These are phyloP conservation scores for Saccharomyces jurei DNA, from an alignment of 805 yeast genomes.

Conservation along the genomic window DNA sequence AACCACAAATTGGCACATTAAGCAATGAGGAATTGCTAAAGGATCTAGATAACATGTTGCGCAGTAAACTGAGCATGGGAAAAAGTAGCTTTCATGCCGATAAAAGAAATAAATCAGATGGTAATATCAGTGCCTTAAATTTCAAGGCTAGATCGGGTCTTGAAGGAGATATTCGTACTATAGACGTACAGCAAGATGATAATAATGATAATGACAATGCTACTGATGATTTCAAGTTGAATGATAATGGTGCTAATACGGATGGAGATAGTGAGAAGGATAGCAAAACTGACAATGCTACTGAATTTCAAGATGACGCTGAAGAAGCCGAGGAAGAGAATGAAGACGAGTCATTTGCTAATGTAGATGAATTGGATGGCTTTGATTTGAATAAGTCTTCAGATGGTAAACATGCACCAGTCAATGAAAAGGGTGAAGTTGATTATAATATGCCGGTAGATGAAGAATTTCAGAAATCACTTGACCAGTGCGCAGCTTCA, in stretches of 20 bases:
- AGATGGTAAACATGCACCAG: neutral
- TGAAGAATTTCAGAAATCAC: slow-evolving; percentile 27
- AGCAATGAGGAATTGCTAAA: slow-evolving; percentile 13
- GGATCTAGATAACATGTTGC: slow-evolving; percentile 21
- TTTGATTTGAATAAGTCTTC: neutral
- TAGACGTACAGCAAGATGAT: slow-evolving; percentile 3
- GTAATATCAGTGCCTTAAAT: slow-evolving; percentile 28
- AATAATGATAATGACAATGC: slow-evolving; percentile 8
- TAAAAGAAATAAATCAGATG: neutral
- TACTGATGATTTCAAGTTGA: slow-evolving; percentile 1
- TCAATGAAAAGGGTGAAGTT: slow-evolving; percentile 3
- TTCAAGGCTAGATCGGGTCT: slow-evolving; percentile 12
- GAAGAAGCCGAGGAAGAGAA: slow-evolving; percentile 21
- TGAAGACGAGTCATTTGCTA: slow-evolving; percentile 26
- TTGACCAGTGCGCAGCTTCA: slow-evolving; percentile 33
- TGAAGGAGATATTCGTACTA: slow-evolving; percentile 10
- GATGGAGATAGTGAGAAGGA: neutral
- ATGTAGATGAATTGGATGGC: slow-evolving; percentile 33
- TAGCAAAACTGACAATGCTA: neutral
- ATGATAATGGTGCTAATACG: neutral
- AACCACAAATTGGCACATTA: slow-evolving; percentile 3
- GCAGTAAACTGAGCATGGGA: slow-evolving; percentile 23
- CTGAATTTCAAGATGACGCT: slow-evolving; percentile 4
- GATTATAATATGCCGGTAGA: slow-evolving; percentile 32
- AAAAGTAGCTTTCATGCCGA: neutral